Evolutionary conservation across 305 asterid genomes (phyloP).

Genomic region (Rubia balearica): DNA sequence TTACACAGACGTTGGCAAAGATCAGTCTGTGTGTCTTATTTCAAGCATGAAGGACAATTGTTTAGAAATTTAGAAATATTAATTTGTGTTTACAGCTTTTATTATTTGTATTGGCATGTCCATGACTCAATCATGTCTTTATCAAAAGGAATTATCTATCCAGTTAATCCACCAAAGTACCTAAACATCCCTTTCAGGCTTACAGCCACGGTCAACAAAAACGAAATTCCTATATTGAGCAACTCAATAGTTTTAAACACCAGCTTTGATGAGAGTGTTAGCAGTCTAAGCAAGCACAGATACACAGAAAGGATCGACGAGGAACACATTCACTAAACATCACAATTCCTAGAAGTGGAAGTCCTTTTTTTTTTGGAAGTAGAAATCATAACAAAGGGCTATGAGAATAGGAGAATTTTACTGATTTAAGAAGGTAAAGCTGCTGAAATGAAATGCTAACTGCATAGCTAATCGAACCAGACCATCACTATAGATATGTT

Average conservation of each 20-base stretch:
- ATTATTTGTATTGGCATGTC: neutral
- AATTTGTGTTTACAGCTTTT: neutral
- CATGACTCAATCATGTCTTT: neutral
- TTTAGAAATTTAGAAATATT: neutral
- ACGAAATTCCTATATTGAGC: neutral
- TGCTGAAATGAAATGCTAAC: neutral
- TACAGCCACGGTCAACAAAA: slow-evolving; percentile 1
- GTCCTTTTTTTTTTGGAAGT: neutral
- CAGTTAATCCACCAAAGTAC: neutral
- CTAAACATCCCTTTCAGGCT: neutral
- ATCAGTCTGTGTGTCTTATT: neutral
- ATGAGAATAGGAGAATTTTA: neutral
- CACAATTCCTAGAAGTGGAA: neutral
- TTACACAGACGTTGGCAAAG: neutral
- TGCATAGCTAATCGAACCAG: neutral
- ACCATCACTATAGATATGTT: neutral
- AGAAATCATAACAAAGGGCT: neutral
- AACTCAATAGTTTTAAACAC: neutral
- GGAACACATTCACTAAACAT: neutral
- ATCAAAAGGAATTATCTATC: neutral
- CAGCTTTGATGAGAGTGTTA: neutral
- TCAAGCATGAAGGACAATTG: neutral
- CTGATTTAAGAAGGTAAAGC: neutral
- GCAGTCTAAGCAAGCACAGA: neutral
- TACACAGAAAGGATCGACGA: neutral